These are phyloP conservation scores for Melastoma candidum DNA, from an alignment of 441 rosid genomes.

Conservation along the genomic window DNA sequence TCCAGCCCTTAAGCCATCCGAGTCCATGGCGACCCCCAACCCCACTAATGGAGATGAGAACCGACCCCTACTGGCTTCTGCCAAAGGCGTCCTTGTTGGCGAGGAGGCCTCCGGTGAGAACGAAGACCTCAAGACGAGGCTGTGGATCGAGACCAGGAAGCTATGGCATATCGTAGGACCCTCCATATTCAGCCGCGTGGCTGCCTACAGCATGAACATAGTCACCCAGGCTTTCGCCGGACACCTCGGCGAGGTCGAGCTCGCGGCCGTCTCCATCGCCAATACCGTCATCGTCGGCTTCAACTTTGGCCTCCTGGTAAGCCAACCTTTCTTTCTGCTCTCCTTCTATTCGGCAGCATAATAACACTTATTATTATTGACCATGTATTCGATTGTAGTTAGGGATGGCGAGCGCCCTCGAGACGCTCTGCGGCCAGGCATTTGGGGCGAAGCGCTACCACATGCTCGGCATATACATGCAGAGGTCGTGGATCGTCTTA, in stretches of 20 bases:
- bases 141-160: slow-evolving; percentile 60
- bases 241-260: slow-evolving; percentile 71
- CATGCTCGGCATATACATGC: slow-evolving; percentile 69
- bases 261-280: slow-evolving; percentile 69
- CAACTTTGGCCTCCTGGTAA: slow-evolving; percentile 71
- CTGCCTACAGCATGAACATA: slow-evolving; percentile 50
- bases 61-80: too few relatives aligned
- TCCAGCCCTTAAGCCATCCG: too few relatives aligned
- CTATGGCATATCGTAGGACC: slow-evolving; percentile 77
- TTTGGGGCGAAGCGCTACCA: slow-evolving; percentile 57
- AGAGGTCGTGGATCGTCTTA: slow-evolving; percentile 68
- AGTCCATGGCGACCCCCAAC: too few relatives aligned
- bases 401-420: slow-evolving; percentile 84
- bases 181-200: slow-evolving; percentile 48
- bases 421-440: slow-evolving; percentile 82
- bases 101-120: neutral
- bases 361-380: too few relatives aligned
- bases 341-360: neutral
- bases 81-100: neutral
- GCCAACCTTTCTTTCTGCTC: neutral
- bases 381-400: slow-evolving; percentile 20
- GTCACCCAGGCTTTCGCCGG: slow-evolving; percentile 76
- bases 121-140: slow-evolving; percentile 12
- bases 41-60: too few relatives aligned
- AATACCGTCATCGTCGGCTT: slow-evolving; percentile 71